Percentiles rank a stretch among this genome's conserved stretches.
Evolutionary conservation across 208 protist species (phyloP).

Genomic region (Spironucleus salmonicida): DNA sequence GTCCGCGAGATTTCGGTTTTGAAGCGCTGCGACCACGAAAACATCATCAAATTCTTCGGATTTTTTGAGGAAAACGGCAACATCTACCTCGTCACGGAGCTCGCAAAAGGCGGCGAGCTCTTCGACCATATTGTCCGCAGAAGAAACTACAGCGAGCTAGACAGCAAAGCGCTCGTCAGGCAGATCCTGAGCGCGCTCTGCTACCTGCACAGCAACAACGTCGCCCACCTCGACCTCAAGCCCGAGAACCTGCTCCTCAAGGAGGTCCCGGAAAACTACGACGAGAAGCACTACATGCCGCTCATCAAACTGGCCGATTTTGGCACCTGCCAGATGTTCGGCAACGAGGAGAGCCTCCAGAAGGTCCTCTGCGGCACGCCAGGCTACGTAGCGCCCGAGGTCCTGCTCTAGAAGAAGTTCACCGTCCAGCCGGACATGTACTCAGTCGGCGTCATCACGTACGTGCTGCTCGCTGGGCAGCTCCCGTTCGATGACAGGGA

Average conservation of each 20-base stretch:
- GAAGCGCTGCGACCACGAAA: slow-evolving; percentile 43
- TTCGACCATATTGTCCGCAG: slow-evolving; percentile 60
- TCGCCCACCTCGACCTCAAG: slow-evolving; percentile 67
- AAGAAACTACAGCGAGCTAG: slow-evolving; percentile 53
- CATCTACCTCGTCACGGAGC: slow-evolving; percentile 51
- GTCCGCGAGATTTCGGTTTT: slow-evolving; percentile 50
- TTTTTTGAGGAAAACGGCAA: slow-evolving; percentile 42
- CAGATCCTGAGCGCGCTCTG: slow-evolving; percentile 49
- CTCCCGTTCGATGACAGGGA: slow-evolving; percentile 41
- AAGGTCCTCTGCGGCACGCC: slow-evolving; percentile 40
- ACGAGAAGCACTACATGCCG: not conserved
- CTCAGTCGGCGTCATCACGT: slow-evolving; percentile 38
- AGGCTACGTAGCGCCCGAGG: slow-evolving; percentile 46
- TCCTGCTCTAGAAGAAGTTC: slow-evolving; percentile 33
- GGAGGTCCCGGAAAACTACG: slow-evolving; percentile 13
- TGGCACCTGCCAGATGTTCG: slow-evolving; percentile 31
- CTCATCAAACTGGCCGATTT: slow-evolving; percentile 42
- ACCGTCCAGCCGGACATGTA: slow-evolving; percentile 33
- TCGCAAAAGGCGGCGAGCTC: slow-evolving; percentile 54
- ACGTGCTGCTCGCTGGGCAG: slow-evolving; percentile 43
- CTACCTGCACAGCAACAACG: slow-evolving; percentile 54
- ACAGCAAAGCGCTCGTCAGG: slow-evolving; percentile 45
- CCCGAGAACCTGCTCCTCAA: slow-evolving; percentile 61
- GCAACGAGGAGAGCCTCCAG: slow-evolving; percentile 27
- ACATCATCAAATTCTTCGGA: slow-evolving; percentile 52